Evolutionary conservation across 139 green algal genomes (phyloP).

Genomic region (Haematococcus sp.): DNA sequence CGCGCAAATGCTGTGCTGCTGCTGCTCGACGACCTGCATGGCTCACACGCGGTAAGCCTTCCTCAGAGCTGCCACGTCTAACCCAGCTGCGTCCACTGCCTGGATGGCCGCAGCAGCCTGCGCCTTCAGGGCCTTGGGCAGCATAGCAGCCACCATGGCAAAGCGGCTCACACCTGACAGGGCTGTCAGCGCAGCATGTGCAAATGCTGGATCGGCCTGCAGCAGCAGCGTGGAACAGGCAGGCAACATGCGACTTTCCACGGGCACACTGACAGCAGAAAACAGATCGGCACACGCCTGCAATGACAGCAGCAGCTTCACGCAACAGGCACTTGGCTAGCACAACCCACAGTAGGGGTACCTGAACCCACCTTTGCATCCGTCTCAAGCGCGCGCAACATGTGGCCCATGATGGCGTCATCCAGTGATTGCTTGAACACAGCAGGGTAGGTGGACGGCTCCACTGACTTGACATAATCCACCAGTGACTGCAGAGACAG

Average conservation of each 20-base stretch:
- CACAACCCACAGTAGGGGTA: too few relatives aligned
- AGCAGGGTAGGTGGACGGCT: conserved; percentile 9
- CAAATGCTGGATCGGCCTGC: conserved; percentile 8
- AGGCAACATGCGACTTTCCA: too few relatives aligned
- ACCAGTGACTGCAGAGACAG: conserved; percentile 4
- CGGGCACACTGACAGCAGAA: too few relatives aligned
- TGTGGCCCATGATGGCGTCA: conserved; percentile 1
- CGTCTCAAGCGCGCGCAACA: conserved; percentile 1
- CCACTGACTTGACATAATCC: conserved; percentile 10
- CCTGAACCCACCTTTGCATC: too few relatives aligned
- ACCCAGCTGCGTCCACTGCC: background rate
- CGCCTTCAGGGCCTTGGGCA: conserved; percentile 10
- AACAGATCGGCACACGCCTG: too few relatives aligned
- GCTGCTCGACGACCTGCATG: too few relatives aligned
- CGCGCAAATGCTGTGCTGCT: too few relatives aligned
- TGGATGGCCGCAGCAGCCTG: background rate
- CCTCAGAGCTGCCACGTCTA: background rate
- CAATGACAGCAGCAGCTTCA: too few relatives aligned
- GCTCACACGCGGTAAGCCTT: background rate
- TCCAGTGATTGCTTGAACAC: conserved; percentile 25
- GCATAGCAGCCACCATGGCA: conserved; percentile 14
- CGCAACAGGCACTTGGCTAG: too few relatives aligned
- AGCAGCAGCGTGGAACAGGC: background rate
- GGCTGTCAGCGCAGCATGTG: background rate
- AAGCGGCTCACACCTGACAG: conserved; percentile 17